These are phyloP conservation scores for Fusarium foetens DNA, from an alignment of 2,329 filamentous ascomycete genomes.

Conservation along the genomic window DNA sequence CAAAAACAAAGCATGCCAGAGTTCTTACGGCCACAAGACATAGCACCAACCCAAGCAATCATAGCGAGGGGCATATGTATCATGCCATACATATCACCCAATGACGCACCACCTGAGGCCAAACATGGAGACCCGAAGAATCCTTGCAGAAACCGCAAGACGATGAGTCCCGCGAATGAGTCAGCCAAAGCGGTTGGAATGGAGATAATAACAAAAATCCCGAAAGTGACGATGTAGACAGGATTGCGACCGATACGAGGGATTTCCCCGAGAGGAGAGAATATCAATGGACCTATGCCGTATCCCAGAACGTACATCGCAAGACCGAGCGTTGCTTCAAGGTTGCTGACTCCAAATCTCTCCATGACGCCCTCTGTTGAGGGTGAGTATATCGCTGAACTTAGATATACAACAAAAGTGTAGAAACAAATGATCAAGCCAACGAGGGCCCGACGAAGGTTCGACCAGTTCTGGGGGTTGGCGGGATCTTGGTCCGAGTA, in stretches of 20 bases:
- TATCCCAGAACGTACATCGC: constrained; percentile 72
- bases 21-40: not conserved
- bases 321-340: constrained; percentile 65
- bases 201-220: constrained; percentile 72
- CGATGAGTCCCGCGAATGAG: constrained; percentile 71
- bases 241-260: constrained; percentile 73
- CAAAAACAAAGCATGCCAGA: rapidly evolving
- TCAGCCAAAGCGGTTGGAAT: constrained; percentile 71
- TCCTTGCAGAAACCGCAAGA: constrained; percentile 71
- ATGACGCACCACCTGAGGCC: constrained; percentile 64
- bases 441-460: constrained; percentile 54
- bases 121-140: constrained; percentile 74
- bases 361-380: constrained; percentile 59
- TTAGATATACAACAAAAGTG: constrained; percentile 68
- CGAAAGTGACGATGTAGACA: constrained; percentile 74
- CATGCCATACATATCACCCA: constrained; percentile 60
- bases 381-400: constrained; percentile 58
- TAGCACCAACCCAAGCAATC: constrained; percentile 16
- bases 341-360: constrained; percentile 62
- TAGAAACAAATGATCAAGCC: constrained; percentile 61
- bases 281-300: constrained; percentile 71
- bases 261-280: constrained; percentile 73
- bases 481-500: constrained; percentile 64
- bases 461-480: constrained; percentile 66
- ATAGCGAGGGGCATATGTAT: constrained; percentile 59